phyloP scores from a whole-genome alignment of 164 flowering plant genomes.

The Liriodendron chinense region DNA sequence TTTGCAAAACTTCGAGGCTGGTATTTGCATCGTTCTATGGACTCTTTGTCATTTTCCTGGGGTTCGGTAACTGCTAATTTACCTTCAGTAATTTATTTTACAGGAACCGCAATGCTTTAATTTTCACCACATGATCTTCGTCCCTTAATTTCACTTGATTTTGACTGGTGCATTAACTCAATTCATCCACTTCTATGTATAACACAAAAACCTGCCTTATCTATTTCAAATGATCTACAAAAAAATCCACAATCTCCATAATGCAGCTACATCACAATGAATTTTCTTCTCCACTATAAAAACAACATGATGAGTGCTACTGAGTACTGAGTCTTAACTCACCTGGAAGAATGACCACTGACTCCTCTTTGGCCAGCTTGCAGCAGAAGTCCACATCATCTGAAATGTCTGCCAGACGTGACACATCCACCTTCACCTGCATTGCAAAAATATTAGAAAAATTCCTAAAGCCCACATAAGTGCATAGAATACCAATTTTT shows the following conservation, averaged over 20 bases:
- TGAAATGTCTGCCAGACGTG: constrained; percentile 47
- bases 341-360: constrained; percentile 81
- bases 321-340: not conserved
- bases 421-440: constrained; percentile 60
- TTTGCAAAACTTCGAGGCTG: too few species aligned
- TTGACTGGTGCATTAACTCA: too few species aligned
- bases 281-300: not conserved
- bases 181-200: too few species aligned
- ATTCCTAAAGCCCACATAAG: not conserved
- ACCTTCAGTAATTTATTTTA: too few species aligned
- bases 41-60: too few species aligned
- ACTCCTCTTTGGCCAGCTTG: constrained; percentile 79
- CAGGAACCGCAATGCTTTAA: too few species aligned
- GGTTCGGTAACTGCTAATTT: too few species aligned
- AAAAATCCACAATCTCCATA: not conserved
- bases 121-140: too few species aligned
- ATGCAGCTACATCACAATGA: not conserved
- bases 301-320: not conserved
- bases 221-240: too few species aligned
- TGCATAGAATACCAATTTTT: not conserved
- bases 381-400: constrained; percentile 84
- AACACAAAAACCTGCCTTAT: too few species aligned
- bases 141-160: too few species aligned
- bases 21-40: too few species aligned
- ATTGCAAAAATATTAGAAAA: constrained; percentile 1